Conservation (phyloP, 768 basidiomycete species). For the Kwoniella heveanensis region DNA sequence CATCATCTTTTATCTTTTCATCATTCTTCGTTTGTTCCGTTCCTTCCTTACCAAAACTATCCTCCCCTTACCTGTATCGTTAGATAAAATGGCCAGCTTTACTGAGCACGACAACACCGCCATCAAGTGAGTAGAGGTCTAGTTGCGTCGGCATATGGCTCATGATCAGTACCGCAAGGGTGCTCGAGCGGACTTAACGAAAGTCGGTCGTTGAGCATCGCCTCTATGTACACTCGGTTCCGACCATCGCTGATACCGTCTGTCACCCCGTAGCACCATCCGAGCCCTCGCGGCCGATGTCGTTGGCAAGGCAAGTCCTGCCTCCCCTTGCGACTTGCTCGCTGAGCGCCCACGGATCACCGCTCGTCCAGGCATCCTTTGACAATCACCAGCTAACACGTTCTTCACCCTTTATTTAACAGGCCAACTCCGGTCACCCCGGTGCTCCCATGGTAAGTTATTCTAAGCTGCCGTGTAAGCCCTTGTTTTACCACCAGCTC, state of each 20-base stretch:
- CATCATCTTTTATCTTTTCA: conserved; percentile 7
- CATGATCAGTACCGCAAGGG: background rate
- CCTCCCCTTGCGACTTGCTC: background rate
- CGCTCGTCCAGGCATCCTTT: background rate
- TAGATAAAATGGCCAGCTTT: conserved; percentile 27
- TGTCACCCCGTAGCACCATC: conserved; percentile 44
- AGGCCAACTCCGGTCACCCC: conserved; percentile 93
- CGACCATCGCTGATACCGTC: background rate
- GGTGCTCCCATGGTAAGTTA: conserved; percentile 87
- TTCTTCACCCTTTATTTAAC: background rate
- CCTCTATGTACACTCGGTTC: no score
- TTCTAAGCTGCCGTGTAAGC: background rate
- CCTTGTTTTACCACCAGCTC: background rate
- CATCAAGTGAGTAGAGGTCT: conserved; percentile 34
- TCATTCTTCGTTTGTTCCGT: conserved; percentile 3
- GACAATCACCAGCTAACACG: conserved; percentile 9
- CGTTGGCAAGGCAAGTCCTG: conserved; percentile 51
- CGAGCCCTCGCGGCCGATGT: conserved; percentile 57
- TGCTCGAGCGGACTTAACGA: conserved; percentile 2
- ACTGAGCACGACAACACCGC: conserved; percentile 31
- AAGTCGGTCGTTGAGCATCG: background rate
- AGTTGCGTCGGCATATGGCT: no score
- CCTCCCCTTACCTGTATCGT: background rate
- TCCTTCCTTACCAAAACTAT: conserved; percentile 1
- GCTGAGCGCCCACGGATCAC: background rate